Percentiles rank a stretch among this genome's conserved stretches.
phyloP scores from a whole-genome alignment of 2,329 filamentous ascomycete genomes.

The Tricladium varicosporioides region DNA sequence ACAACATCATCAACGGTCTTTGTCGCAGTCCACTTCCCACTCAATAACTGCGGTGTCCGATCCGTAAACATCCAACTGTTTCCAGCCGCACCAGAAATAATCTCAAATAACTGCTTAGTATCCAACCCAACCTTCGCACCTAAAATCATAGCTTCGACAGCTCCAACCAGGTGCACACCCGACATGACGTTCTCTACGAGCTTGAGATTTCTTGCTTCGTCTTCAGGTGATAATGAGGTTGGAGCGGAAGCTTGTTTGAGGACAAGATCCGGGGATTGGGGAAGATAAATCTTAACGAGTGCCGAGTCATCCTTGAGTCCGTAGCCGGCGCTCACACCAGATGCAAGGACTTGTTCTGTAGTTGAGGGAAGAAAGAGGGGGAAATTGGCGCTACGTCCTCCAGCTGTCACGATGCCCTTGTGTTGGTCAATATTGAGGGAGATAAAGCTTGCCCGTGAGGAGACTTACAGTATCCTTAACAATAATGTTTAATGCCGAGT shows the following conservation, averaged over 20 bases:
- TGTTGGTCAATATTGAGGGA: not conserved
- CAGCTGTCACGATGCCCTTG: conserved; percentile 9
- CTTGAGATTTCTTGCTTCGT: conserved; percentile 36
- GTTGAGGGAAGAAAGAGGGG: conserved; percentile 37
- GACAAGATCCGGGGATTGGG: conserved; percentile 19
- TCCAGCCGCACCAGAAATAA: conserved; percentile 41
- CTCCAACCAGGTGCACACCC: conserved; percentile 54
- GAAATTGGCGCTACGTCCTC: conserved; percentile 28
- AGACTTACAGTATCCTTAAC: conserved; percentile 37
- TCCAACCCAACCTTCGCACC: conserved; percentile 52
- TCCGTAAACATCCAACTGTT: conserved; percentile 41
- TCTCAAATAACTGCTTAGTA: conserved; percentile 46
- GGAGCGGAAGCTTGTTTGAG: conserved; percentile 20
- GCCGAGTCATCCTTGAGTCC: conserved; percentile 26
- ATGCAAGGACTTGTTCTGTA: conserved; percentile 33
- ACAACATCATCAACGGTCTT: conserved; percentile 38
- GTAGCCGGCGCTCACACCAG: conserved; percentile 20
- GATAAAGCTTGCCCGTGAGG: not conserved
- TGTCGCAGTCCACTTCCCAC: conserved; percentile 34
- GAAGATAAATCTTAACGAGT: conserved; percentile 24
- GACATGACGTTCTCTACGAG: conserved; percentile 58
- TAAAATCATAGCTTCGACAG: conserved; percentile 56
- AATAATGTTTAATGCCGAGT: conserved; percentile 37
- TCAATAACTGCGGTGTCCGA: conserved; percentile 36
- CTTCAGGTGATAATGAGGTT: not conserved